Percentiles rank a stretch among this genome's conserved stretches.
Evolutionary conservation across 169 alveolate species (phyloP).

Genomic region (Plasmodium ovale): DNA sequence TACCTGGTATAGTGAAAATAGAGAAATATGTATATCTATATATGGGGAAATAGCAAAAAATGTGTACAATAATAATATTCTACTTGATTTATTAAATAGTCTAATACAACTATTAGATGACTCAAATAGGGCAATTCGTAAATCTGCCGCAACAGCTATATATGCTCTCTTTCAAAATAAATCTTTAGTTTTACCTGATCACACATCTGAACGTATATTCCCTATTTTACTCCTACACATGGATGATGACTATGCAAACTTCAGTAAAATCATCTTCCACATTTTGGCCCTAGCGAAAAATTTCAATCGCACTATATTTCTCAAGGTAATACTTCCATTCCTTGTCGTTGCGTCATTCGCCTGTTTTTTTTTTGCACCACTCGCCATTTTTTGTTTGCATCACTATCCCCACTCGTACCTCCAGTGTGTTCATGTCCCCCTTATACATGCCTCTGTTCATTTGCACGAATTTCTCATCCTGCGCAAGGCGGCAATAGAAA

Average conservation of each 20-base stretch:
- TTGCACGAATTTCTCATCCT: too few species aligned
- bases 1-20: constrained; percentile 59
- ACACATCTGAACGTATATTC: constrained; percentile 24
- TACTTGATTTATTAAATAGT: constrained; percentile 41
- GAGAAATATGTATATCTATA: constrained; percentile 57
- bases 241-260: constrained; percentile 37
- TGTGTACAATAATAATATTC: constrained; percentile 28
- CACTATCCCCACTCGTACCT: too few species aligned
- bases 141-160: constrained; percentile 26
- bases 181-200: constrained; percentile 13
- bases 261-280: constrained; percentile 39
- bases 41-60: constrained; percentile 26
- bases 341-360: not conserved
- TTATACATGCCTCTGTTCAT: too few species aligned
- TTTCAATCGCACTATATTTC: not conserved
- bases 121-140: constrained; percentile 44
- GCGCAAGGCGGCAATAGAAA: too few species aligned
- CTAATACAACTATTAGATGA: constrained; percentile 40
- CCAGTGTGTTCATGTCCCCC: too few species aligned
- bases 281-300: constrained; percentile 24
- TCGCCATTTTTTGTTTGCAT: too few species aligned
- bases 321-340: constrained; percentile 13
- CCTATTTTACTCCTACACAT: constrained; percentile 48
- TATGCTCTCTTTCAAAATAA: constrained; percentile 55
- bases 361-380: not conserved